Base-by-base conservation (phyloP, 441 rosid genomes). In the Pelargonium myrrhifolium region DNA sequence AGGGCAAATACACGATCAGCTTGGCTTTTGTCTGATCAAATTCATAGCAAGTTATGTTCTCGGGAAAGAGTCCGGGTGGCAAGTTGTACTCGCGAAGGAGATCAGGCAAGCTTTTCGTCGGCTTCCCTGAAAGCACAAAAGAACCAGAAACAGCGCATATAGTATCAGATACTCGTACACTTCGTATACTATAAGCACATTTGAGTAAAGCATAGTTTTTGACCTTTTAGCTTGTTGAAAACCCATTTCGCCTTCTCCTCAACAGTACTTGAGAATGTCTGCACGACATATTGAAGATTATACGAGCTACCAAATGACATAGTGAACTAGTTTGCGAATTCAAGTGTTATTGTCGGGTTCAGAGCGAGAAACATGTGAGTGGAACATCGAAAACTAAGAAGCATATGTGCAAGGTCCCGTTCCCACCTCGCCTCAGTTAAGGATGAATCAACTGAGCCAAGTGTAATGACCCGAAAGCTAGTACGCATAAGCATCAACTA, bases 201-300 rank as follows among this genome's bases (percentile, higher is more conserved):
- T n/a, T 3, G 3, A 12, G 58, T 0, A 4, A 8, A 12, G 18
- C 17, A 51, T 1, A 51, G 8, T n/a, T 51, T 17, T 18, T 0
- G 2, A 92, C 96, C 98, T 90, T 89, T 92, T 42, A 92, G 84
- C 83, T 88, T 92, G 90, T 88, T 86, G 83, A 93, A 85, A 65
- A 93, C 69, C 97, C 97, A 86, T 81, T 84, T 93, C 20, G 98
- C 96, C 81, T 93, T 90, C 84, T 90, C 96, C 81, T 90, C 97
- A 70, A 93, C 94, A 22, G 94, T 82, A 69, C 62, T 86, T 14
- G 98, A 88, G 80, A 93, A 77, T 47, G 86, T 81, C 97, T 93
- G 87, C 65, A 78, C 18, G 12, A 3, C 1, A 47, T 40, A 11
- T 20, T 35, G 11, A 51, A 18, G 58, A 51, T 15, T n/a, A 51